Evolutionary conservation across 1,284 basidiomycete species (phyloP).

Genomic region (Sanguinoderma infundibulare): DNA sequence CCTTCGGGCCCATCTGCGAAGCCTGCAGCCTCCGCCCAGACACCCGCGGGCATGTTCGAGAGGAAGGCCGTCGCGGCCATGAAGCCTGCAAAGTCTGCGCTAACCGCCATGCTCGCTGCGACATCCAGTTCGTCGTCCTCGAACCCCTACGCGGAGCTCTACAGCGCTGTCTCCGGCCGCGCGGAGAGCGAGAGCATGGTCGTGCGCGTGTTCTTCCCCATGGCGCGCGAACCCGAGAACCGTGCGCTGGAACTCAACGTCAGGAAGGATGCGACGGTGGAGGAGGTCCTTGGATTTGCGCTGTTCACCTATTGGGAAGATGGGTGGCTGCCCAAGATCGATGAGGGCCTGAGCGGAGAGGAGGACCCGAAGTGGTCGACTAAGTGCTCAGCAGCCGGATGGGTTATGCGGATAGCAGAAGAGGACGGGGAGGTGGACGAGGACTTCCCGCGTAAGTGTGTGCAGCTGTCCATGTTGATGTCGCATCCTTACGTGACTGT

Average conservation of each 20-base stretch:
- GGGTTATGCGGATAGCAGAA: slow-evolving; percentile 96
- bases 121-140: slow-evolving; percentile 59
- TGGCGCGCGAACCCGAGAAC: slow-evolving; percentile 66
- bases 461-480: background rate
- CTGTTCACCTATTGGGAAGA: slow-evolving; percentile 93
- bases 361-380: slow-evolving; percentile 67
- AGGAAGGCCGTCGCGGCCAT: slow-evolving; percentile 52
- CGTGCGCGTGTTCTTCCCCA: slow-evolving; percentile 89
- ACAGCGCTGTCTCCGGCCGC: slow-evolving; percentile 79
- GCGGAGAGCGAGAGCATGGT: slow-evolving; percentile 66
- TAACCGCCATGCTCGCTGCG: slow-evolving; percentile 68
- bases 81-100: slow-evolving; percentile 54
- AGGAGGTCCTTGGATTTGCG: slow-evolving; percentile 95
- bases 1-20: slow-evolving; percentile 5
- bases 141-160: slow-evolving; percentile 85
- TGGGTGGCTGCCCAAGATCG: slow-evolving; percentile 78
- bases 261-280: slow-evolving; percentile 88
- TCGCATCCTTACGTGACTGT: background rate
- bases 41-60: slow-evolving; percentile 45
- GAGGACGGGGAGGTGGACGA: slow-evolving; percentile 99
- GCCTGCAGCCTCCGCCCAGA: slow-evolving; percentile 15
- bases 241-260: slow-evolving; percentile 71
- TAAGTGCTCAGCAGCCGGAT: slow-evolving; percentile 79
- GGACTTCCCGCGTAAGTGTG: slow-evolving; percentile 87
- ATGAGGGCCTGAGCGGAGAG: slow-evolving; percentile 63